These are phyloP conservation scores for Syncephalastrum monosporum DNA, from an alignment of 371 early-diverging fungal genomes.

Conservation along the genomic window DNA sequence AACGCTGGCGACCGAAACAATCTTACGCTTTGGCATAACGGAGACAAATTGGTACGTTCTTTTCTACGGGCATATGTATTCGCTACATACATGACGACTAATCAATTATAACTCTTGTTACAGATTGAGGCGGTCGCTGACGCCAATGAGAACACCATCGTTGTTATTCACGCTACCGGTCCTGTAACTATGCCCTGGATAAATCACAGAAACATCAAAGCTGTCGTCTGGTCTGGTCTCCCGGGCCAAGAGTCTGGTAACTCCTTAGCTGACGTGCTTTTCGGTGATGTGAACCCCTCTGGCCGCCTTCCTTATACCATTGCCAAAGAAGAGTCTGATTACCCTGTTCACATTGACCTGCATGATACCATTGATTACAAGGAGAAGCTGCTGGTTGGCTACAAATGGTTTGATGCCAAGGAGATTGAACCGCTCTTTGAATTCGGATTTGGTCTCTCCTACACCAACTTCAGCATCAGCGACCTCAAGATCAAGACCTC, in stretches of 20 bases:
- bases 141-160: constrained; percentile 39
- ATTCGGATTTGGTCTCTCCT: constrained; percentile 56
- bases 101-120: background rate
- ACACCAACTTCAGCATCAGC: constrained; percentile 47
- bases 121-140: constrained; percentile 44
- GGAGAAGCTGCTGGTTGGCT: constrained; percentile 49
- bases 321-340: constrained; percentile 27
- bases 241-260: constrained; percentile 55
- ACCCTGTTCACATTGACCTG: constrained; percentile 17
- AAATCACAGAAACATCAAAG: constrained; percentile 41
- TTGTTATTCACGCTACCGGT: constrained; percentile 48
- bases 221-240: constrained; percentile 37
- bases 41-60: constrained; percentile 47
- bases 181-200: constrained; percentile 48
- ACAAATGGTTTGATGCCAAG: constrained; percentile 42
- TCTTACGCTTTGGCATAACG: constrained; percentile 55
- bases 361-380: constrained; percentile 30
- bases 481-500: background rate
- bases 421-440: constrained; percentile 42
- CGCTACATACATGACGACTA: too few species aligned
- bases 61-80: background rate
- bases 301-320: constrained; percentile 54
- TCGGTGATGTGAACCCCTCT: constrained; percentile 54
- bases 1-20: constrained; percentile 55
- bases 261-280: constrained; percentile 49